Conservation (phyloP, 2,329 filamentous ascomycete genomes). For the Coleophoma crateriformis region DNA sequence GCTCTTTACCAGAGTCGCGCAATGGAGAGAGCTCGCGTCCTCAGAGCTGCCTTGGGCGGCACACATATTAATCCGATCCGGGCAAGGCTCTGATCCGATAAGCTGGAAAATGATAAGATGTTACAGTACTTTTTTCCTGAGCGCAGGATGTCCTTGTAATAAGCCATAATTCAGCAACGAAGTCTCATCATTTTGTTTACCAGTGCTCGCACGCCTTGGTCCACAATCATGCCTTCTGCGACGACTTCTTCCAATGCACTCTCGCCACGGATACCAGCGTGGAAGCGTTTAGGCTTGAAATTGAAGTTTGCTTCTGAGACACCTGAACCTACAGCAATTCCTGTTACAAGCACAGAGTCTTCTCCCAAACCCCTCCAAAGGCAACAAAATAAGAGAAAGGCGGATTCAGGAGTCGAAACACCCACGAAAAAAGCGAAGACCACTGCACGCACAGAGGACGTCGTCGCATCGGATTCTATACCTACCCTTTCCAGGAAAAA, state of each 20-base stretch:
- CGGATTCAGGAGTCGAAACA: slow-evolving; percentile 10
- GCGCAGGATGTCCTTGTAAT: background rate
- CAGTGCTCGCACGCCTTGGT: slow-evolving; percentile 2
- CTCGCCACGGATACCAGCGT: slow-evolving; percentile 41
- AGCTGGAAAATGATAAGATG: background rate
- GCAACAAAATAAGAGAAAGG: slow-evolving; percentile 20
- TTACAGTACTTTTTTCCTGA: background rate
- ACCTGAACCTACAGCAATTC: slow-evolving; percentile 4
- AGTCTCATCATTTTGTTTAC: slow-evolving; percentile 4
- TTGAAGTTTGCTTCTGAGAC: slow-evolving; percentile 44
- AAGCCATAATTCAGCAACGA: slow-evolving; percentile 1
- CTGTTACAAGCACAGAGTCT: slow-evolving; percentile 5
- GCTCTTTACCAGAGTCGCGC: no score
- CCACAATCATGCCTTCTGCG: slow-evolving; percentile 15
- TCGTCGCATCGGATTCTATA: slow-evolving; percentile 14
- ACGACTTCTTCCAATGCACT: background rate
- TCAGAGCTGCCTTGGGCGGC: background rate
- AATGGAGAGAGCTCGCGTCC: background rate
- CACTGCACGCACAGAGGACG: slow-evolving; percentile 5
- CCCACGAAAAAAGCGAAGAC: slow-evolving; percentile 22
- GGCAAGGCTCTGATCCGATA: no score
- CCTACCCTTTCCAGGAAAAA: slow-evolving; percentile 35
- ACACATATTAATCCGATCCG: no score
- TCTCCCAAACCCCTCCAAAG: slow-evolving; percentile 8
- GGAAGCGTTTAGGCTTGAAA: slow-evolving; percentile 55